phyloP scores from a whole-genome alignment of 352 stramenopile genomes.

The Phytopythium kandeliae region DNA sequence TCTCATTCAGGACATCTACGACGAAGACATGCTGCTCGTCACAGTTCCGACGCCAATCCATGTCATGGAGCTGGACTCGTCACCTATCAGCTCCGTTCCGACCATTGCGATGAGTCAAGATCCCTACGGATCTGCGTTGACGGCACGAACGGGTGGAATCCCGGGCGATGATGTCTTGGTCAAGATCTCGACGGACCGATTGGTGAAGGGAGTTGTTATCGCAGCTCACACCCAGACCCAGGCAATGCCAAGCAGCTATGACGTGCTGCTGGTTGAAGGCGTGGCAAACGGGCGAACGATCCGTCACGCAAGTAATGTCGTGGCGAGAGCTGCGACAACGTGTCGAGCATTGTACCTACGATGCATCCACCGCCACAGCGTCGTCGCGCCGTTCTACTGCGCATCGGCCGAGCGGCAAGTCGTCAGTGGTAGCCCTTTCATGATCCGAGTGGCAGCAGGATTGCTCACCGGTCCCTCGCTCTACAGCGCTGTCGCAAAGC shows the following conservation, averaged over 20 bases:
- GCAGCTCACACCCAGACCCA: not conserved
- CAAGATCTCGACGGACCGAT: constrained; percentile 13
- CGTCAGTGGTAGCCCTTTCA: constrained; percentile 33
- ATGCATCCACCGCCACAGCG: constrained; percentile 32
- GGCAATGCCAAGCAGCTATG: constrained; percentile 3
- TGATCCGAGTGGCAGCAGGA: constrained; percentile 14
- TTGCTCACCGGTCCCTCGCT: constrained; percentile 23
- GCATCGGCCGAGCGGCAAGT: constrained; percentile 24
- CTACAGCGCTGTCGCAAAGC: constrained; percentile 17
- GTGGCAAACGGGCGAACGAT: constrained; percentile 7
- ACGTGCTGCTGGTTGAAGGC: constrained; percentile 16
- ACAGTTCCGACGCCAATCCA: constrained; percentile 23
- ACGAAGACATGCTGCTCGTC: constrained; percentile 22
- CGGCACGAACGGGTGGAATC: not conserved
- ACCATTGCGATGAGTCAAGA: not conserved
- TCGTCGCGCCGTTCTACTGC: constrained; percentile 54
- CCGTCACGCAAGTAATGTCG: constrained; percentile 1
- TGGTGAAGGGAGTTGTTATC: constrained; percentile 15
- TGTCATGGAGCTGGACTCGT: constrained; percentile 31
- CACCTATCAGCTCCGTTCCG: not conserved
- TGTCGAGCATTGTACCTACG: constrained; percentile 26
- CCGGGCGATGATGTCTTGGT: constrained; percentile 13
- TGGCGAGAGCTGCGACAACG: not conserved
- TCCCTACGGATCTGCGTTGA: not conserved
- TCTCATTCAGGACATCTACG: constrained; percentile 22